phyloP scores from a whole-genome alignment of 495 filamentous ascomycete species.

The Choiromyces venosus region DNA sequence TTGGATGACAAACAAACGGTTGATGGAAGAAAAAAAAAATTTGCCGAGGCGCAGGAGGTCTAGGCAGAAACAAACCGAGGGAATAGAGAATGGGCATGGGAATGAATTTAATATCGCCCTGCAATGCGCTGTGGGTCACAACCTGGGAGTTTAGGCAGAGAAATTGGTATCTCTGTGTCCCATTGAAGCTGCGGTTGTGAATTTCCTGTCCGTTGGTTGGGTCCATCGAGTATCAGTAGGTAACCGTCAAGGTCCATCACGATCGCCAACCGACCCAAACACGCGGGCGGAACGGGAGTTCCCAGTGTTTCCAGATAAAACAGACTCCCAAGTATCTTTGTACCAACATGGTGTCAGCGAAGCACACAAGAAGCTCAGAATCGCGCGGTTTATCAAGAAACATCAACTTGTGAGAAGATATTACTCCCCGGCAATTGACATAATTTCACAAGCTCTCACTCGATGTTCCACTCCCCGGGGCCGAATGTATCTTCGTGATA shows the following conservation, averaged over 20 bases:
- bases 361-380: background rate
- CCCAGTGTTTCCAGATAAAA: background rate
- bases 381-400: background rate
- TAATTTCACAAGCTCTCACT: background rate
- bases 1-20: background rate
- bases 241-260: background rate
- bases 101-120: background rate
- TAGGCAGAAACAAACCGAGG: background rate
- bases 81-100: background rate
- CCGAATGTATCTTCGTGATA: background rate
- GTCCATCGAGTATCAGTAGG: background rate
- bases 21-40: background rate
- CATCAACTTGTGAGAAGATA: background rate
- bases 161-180: background rate
- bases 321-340: background rate
- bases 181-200: background rate
- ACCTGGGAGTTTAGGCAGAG: background rate
- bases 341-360: background rate
- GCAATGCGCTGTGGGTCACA: background rate
- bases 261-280: background rate
- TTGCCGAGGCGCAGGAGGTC: background rate
- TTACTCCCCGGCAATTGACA: background rate
- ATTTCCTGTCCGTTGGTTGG: background rate
- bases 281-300: background rate
- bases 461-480: background rate